These are phyloP conservation scores for Millerago galiae DNA, from an alignment of 805 yeast species.

Conservation along the genomic window DNA sequence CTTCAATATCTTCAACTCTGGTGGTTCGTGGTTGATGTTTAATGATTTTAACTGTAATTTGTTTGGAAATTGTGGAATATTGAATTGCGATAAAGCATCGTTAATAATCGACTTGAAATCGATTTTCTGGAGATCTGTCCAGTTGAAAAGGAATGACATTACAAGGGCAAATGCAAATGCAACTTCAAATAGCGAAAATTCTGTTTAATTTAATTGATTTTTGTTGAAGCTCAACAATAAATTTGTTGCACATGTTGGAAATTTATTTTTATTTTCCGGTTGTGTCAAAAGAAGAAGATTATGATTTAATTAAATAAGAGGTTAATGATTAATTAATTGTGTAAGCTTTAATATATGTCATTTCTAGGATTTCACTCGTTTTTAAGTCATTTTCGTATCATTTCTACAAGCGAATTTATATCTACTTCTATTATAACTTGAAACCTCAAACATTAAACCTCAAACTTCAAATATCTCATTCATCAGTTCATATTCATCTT, in stretches of 20 bases:
- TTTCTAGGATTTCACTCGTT: too few relatives aligned
- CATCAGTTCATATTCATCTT: neutral
- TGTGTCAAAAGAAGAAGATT: neutral
- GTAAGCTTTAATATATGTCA: too few relatives aligned
- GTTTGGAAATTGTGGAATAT: slow-evolving; percentile 17
- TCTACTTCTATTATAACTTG: neutral
- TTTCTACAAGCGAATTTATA: too few relatives aligned
- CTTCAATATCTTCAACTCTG: slow-evolving; percentile 18
- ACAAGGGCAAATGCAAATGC: neutral
- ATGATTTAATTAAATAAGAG: too few relatives aligned
- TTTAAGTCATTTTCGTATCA: too few relatives aligned
- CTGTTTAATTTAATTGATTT: neutral
- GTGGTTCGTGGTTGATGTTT: slow-evolving; percentile 13
- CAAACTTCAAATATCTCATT: neutral
- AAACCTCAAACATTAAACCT: neutral
- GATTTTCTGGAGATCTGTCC: slow-evolving; percentile 15
- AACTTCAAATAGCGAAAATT: neutral
- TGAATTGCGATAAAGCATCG: slow-evolving; percentile 13
- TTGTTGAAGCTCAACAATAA: neutral
- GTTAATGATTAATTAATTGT: too few relatives aligned
- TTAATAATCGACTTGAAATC: slow-evolving; percentile 21
- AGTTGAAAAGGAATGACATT: slow-evolving; percentile 23
- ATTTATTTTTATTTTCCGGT: neutral
- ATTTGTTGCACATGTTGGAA: neutral
- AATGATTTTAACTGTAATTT: slow-evolving; percentile 14